Conservation (phyloP, 331 rosid species). For the Pyracantha coccinea region DNA sequence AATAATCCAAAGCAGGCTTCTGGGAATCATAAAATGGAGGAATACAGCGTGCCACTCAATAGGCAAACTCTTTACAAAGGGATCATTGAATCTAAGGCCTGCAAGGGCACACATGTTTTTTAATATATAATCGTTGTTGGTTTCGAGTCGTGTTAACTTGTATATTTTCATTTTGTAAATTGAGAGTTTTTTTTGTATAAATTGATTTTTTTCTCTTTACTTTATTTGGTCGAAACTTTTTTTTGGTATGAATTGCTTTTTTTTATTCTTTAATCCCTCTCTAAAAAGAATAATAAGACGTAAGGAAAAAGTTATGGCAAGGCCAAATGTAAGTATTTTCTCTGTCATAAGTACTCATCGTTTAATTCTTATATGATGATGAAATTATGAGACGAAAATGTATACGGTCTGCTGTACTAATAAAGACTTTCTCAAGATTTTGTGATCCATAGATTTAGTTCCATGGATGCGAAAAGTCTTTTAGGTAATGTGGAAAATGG, state of each 20-base stretch:
- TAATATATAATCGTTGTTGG: background rate
- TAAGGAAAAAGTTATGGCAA: background rate
- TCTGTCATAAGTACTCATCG: background rate
- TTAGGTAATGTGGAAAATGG: background rate
- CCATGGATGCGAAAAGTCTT: background rate
- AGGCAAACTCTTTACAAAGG: conserved; percentile 52
- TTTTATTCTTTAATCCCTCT: background rate
- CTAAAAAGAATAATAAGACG: background rate
- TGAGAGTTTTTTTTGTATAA: background rate
- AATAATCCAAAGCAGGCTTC: background rate
- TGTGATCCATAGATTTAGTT: background rate
- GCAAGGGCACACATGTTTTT: conserved; percentile 2
- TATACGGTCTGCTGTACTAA: background rate
- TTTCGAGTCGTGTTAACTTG: background rate
- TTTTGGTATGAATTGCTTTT: background rate
- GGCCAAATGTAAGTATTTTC: background rate
- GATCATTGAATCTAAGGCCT: conserved; percentile 25
- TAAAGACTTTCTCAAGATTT: background rate
- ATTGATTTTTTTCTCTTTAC: background rate
- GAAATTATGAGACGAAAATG: background rate
- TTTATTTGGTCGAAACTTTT: background rate
- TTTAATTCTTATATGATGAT: background rate
- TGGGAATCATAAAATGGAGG: conserved; percentile 16
- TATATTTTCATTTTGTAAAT: background rate
- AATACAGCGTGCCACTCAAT: conserved; percentile 42